Evolutionary conservation across 148 eudicot genomes (phyloP).

Genomic region (Agrostemma githago): DNA sequence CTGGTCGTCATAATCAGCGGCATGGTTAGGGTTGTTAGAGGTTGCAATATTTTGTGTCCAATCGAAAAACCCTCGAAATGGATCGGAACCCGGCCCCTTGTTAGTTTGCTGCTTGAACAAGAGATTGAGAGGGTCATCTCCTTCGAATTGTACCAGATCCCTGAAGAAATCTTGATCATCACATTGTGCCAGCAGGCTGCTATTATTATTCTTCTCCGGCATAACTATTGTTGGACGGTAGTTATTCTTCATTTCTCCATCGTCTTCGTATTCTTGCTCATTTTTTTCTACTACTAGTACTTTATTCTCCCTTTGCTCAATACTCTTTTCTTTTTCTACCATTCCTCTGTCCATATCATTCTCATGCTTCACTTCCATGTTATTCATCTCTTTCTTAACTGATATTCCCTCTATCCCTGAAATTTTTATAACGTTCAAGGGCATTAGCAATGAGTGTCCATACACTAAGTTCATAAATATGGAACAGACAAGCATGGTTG

Average conservation of each 20-base stretch:
- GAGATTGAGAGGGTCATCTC: slow-evolving; percentile 46
- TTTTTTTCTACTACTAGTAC: slow-evolving; percentile 26
- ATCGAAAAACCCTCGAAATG: slow-evolving; percentile 45
- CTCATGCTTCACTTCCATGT: neutral
- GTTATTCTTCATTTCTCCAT: slow-evolving; percentile 14
- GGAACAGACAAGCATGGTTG: too few species aligned
- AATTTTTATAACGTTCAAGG: neutral
- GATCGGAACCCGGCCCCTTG: slow-evolving; percentile 31
- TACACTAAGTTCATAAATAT: too few species aligned
- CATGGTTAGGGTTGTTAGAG: too few species aligned
- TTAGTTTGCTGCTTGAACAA: slow-evolving; percentile 35
- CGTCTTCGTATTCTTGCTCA: slow-evolving; percentile 6
- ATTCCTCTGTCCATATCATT: neutral
- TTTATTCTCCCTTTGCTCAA: neutral
- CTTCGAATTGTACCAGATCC: slow-evolving; percentile 51
- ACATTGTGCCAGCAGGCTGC: neutral
- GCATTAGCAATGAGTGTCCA: too few species aligned
- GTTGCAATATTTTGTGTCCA: slow-evolving; percentile 31
- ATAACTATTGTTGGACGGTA: slow-evolving; percentile 40
- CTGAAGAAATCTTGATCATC: slow-evolving; percentile 52
- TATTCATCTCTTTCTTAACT: slow-evolving; percentile 21
- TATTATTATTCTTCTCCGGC: neutral
- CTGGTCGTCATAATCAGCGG: neutral
- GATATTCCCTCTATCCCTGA: neutral
- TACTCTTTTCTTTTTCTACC: neutral